Percentiles rank a stretch among this genome's conserved stretches.
Conservation (phyloP, 2,329 filamentous ascomycete species). For the Colletotrichum viniferum region DNA sequence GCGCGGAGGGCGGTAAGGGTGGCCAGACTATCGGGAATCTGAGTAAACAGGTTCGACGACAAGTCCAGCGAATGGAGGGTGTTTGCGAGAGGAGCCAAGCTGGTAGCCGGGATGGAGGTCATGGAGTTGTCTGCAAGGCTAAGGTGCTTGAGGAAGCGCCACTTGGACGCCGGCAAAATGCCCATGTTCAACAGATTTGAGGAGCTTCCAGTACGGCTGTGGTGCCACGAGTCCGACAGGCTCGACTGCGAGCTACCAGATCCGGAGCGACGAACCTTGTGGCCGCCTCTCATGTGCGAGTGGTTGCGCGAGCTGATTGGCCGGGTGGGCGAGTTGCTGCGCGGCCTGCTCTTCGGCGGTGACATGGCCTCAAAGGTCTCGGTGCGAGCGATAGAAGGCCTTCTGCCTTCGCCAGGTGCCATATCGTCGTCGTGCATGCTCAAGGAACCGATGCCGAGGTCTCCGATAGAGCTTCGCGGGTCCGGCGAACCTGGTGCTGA, state of each 20-base stretch:
- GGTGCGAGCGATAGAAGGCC: constrained; percentile 49
- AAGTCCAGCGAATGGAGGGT: constrained; percentile 92
- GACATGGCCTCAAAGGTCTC: constrained; percentile 54
- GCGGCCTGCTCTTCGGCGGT: constrained; percentile 55
- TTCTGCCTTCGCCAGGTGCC: constrained; percentile 37
- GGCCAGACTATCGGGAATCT: constrained; percentile 90
- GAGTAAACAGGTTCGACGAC: constrained; percentile 90
- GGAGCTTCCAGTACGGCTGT: constrained; percentile 68
- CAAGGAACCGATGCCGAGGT: constrained; percentile 65
- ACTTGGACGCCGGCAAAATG: constrained; percentile 83
- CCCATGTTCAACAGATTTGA: constrained; percentile 77
- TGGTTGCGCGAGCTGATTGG: constrained; percentile 77
- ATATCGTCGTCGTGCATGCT: constrained; percentile 55
- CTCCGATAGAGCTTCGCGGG: constrained; percentile 48
- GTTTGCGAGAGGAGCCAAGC: constrained; percentile 81
- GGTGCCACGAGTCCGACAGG: constrained; percentile 67
- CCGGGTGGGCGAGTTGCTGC: constrained; percentile 83
- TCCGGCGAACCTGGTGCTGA: constrained; percentile 71
- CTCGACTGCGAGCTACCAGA: constrained; percentile 93
- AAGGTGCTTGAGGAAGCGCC: constrained; percentile 92
- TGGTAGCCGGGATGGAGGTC: constrained; percentile 76
- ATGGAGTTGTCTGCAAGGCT: constrained; percentile 91
- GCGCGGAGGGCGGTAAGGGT: constrained; percentile 87
- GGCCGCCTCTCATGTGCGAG: constrained; percentile 69
- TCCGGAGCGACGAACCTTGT: constrained; percentile 83